Base-by-base conservation (phyloP, 306 rosid species). In the Fragaria vesca region DNA sequence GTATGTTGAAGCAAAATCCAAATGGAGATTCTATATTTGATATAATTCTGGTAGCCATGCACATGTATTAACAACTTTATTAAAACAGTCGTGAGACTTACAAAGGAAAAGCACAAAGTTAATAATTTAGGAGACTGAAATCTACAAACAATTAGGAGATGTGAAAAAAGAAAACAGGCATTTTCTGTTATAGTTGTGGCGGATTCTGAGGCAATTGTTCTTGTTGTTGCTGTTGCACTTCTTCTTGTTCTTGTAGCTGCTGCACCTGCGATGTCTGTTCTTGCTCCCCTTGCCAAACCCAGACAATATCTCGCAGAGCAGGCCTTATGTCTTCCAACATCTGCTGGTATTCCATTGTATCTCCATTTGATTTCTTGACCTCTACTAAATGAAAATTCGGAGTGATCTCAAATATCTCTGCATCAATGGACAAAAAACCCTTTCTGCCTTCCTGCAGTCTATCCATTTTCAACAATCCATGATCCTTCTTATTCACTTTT, bases 321-420 rank as follows among this genome's bases (percentile, higher is more conserved):
- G 97, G 96, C 74, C 90, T 94, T 43, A 91, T 86, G 66, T 89
- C 91, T 58, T 80, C 81, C 86, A 94, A 57, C 72, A 90, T 74
- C 81, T 82, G 89, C 85, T 89, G 91, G 87, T 82, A 94, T 82
- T 94, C 98, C 82, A 91, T 72, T 36, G 97, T 88, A 77, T 94
- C 98, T 28, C 98, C 98, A 72, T 73, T 82, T 50, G 94, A 88
- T 83, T 90, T 94, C 81, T 91, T 91, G 72, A 94, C 82, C 84
- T 94, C 98, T 68, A 94, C 94, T 81, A 94, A 76, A 84, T 94
- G 92, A 80, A 91, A 85, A 36, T 78, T 73, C 36, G 98, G 93
- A 47, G 97, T 83, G 79, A 91, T 83, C 78, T 94, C 90, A 78
- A 87, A 94, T 52, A 94, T 94, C 87, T 91, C 97, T 13, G 97